Evolutionary conservation across 257 asterid species (phyloP).

Genomic region (Leonotis leonurus): DNA sequence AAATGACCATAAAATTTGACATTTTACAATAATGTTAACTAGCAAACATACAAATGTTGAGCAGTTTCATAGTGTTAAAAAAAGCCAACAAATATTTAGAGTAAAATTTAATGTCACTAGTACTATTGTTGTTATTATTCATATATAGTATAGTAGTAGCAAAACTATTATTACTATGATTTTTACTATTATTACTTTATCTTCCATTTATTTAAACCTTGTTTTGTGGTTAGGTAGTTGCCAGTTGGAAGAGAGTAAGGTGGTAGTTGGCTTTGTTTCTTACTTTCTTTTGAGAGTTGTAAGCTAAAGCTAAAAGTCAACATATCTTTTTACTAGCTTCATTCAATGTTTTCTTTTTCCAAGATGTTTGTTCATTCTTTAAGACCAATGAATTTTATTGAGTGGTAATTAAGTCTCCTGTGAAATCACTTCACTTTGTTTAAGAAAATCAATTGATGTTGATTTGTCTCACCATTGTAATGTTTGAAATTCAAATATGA

Average conservation of each 20-base stretch:
- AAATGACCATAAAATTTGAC: conserved; percentile 24
- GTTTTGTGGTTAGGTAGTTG: conserved; percentile 17
- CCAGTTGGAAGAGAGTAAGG: not conserved
- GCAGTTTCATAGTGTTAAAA: not conserved
- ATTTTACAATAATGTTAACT: not conserved
- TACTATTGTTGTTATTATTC: not conserved
- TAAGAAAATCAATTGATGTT: not conserved
- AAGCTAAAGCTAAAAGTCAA: not conserved
- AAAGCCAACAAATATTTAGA: not conserved
- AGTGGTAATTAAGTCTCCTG: not conserved
- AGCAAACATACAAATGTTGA: not conserved
- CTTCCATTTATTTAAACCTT: not conserved
- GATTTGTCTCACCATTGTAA: not conserved
- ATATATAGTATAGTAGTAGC: not conserved
- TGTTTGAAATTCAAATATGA: not conserved
- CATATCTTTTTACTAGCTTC: not conserved
- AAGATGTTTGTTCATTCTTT: not conserved
- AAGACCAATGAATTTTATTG: not conserved
- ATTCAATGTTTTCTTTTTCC: not conserved
- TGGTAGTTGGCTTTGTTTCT: conserved; percentile 18
- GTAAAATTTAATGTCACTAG: too few species aligned
- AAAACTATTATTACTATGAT: not conserved
- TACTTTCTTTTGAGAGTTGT: too few species aligned
- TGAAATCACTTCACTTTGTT: not conserved
- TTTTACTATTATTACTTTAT: not conserved